Base-by-base conservation (phyloP, 164 flowering plant genomes). In the Pachysandra terminalis region DNA sequence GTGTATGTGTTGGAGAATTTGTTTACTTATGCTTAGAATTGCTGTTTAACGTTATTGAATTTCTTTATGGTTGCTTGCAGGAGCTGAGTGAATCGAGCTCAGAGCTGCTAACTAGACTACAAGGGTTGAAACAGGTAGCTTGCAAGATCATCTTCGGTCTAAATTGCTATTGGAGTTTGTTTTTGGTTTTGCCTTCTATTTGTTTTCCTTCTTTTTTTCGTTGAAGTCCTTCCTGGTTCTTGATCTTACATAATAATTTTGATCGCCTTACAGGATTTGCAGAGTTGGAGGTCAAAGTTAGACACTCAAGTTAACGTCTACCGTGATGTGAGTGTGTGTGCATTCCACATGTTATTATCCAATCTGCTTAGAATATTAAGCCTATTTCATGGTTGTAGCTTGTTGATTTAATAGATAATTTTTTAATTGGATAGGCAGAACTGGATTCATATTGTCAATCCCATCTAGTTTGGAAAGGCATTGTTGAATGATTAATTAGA, bases 271-370 rank as follows among this genome's bases (percentile, higher is more conserved):
- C 67, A n/a, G n/a, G n/a, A 91, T 72, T 72, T 93, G 80, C 96
- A 90, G 75, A 86, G 68, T 71, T 94, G 98, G 98, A 84, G 97
- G 66, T 86, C 89, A 5, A 91, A 86, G 72, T 61, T 93, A 61
- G 97, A 91, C 63, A 83, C 88, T 32, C 97, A 93, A 81, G 97
- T 91, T 45, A 87, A 85, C 68, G 67, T 77, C 65, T 90, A 90
- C 63, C 89, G 86, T 2, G 88, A 86, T 72, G 98, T 93, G 76
- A 85, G 97, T 81, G 16, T 32, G 37, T 32, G 7, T 3, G 3
- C 37, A 32, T 32, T 32, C 37, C 37, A 32, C 37, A 32, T 32
- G 37, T 7, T 32, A 32, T 32, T 32, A 32, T 32, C 5, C 7
- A 7, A 32, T 32, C 37, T 32, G 37, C 3, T 32, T 32, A 32